These are phyloP conservation scores for Microdochium trichocladiopsis DNA, from an alignment of 2,329 filamentous ascomycete species.

Conservation along the genomic window DNA sequence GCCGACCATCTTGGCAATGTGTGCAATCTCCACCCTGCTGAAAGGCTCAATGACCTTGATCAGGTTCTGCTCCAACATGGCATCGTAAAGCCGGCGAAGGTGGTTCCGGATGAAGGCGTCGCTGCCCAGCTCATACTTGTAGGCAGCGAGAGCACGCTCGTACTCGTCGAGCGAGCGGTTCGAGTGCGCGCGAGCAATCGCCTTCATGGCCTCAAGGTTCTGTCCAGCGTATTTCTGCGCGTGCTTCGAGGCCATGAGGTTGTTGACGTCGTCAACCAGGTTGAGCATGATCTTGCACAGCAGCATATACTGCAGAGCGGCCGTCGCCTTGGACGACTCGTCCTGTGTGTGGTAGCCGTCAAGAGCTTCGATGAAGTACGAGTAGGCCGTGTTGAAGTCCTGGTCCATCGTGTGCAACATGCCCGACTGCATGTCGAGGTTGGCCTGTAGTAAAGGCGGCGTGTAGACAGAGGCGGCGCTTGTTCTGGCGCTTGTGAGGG, in stretches of 20 bases:
- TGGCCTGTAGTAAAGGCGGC: conserved; percentile 87
- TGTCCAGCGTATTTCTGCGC: conserved; percentile 93
- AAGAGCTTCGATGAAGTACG: conserved; percentile 98
- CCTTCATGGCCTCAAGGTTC: conserved; percentile 98
- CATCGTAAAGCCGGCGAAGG: conserved; percentile 90
- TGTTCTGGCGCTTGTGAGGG: conserved; percentile 87
- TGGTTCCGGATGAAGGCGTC: conserved; percentile 97
- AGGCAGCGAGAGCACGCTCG: conserved; percentile 82
- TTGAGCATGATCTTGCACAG: conserved; percentile 99
- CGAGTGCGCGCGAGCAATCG: conserved; percentile 88
- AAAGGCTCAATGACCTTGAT: conserved; percentile 99
- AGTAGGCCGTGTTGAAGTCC: conserved; percentile 98
- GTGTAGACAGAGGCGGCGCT: conserved; percentile 97
- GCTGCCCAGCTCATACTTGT: conserved; percentile 87
- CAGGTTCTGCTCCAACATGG: conserved; percentile 98
- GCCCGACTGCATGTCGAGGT: conserved; percentile 97
- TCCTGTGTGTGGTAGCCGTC: conserved; percentile 96
- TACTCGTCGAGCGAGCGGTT: conserved; percentile 97
- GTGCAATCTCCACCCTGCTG: conserved; percentile 90
- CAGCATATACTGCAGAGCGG: conserved; percentile 97
- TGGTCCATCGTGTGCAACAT: conserved; percentile 98
- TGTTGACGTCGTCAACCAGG: conserved; percentile 89
- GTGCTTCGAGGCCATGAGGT: conserved; percentile 91
- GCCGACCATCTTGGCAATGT: conserved; percentile 96
- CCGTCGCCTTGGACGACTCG: conserved; percentile 82